Evolutionary conservation across 2,329 filamentous ascomycete species (phyloP), one percentile per base, ranked within the genome.

Genomic region (Verticillium nubilum): DNA sequence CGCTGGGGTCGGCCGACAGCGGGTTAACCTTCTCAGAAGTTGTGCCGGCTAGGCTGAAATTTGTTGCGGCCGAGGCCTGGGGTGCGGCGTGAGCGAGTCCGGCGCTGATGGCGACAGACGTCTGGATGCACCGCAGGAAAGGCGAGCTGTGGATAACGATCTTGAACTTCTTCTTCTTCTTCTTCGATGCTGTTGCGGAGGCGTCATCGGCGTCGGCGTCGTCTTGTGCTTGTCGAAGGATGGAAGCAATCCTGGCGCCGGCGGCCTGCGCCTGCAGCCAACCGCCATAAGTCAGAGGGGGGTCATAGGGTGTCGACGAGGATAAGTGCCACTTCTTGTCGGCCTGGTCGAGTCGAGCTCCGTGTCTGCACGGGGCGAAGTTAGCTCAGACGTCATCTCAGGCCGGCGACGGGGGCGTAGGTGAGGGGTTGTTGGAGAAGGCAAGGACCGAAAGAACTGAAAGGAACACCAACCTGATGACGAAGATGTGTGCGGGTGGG

Each of bases 321-420:
- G 90, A 90, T 58, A 97, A 83, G 73, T 97, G 92, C 95, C 95
- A 99, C 73, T 91, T 86, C 72, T 93, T 92, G 80, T 99, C 93
- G 63, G 93, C 92, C 59, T 92, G 92, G 73, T 99, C 95, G 60
- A 99, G 88, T 66, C 95, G 89, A 67, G 93, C 91, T 69, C 95
- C 95, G 74, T 99, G 95, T 75, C 95, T 47, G 42, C n/a, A 19
- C 42, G 42, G 17, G 42, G n/a, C n/a, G 5, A 31, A 10, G 42
- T 47, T 23, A 47, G 42, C 42, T 47, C n/a, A n/a, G 19, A 31
- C 19, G 53, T 6, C 19, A 27, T 17, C 19, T 42, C 31, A 56
- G 54, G 27, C 3, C 26, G 27, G 17, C 29, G 19, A 25, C 9
- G n/a, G 28, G 53, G n/a, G 12, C 28, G n/a, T 12, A 50, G 33